Evolutionary conservation across 495 filamentous ascomycete genomes (phyloP), one percentile per base, ranked within the genome.

Genomic region (Pseudomonodictys pantanalensis): DNA sequence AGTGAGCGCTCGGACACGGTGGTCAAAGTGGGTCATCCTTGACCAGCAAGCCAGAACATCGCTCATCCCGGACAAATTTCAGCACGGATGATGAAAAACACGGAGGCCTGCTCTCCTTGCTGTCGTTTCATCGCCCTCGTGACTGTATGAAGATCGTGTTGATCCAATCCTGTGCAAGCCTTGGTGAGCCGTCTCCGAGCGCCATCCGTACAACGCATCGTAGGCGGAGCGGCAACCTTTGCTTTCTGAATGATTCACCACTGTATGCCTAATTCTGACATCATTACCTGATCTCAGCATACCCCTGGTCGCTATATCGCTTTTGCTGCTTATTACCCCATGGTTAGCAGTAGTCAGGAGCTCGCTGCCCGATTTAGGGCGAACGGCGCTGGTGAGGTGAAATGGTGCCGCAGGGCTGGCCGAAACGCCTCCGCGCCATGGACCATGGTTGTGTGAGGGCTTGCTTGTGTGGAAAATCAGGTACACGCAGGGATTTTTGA

Each of bases 51-150:
- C 38, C 38, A 41, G 58, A 61, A 61, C 65, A 68, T 68, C 60
- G 65, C 60, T 60, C 56, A 61, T 64, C 65, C 65, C 65, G 56
- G 65, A 49, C 43, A 48, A 44, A 61, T 42, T 32, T 50, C 46
- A 17, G 55, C 58, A 47, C 49, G 46, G 47, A 53, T 64, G 53
- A 57, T 23, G 61, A 58, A 41, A 68, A 68, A 68, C 60, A 68
- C 65, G 60, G 65, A 68, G 65, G 41, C 64, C 23, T 41, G 22
- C 35, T 25, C 47, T 52, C 49, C 39, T 35, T 60, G 11, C 17
- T 3, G 30, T 53, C 51, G 65, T 68, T 68, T 68, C 65, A 68
- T 57, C 60, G 55, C 45, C 65, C 65, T 68, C 60, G 65, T 68
- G 65, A 68, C 64, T 56, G 48, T 58, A 45, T 60, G 45, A 58